A percentile compares a stretch with the other conserved stretches of the same genome.
phyloP scores from a whole-genome alignment of 1,139 yeast genomes.

The Saccharomyces pastorianus region DNA sequence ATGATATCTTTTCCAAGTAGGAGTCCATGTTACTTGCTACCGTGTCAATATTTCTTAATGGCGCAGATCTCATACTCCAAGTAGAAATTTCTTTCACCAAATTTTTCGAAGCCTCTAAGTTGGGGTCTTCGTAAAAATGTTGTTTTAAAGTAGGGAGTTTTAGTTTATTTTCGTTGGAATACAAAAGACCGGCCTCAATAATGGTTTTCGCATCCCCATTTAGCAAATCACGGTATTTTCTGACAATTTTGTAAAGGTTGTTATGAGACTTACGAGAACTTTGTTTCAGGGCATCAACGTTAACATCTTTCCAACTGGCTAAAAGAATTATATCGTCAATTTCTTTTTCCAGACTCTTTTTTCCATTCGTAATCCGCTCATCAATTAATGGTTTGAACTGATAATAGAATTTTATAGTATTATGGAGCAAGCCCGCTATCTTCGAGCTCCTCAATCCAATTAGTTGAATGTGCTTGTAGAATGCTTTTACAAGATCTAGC shows the following conservation, averaged over 20 bases:
- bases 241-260: constrained; percentile 70
- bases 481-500: constrained; percentile 52
- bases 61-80: constrained; percentile 51
- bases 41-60: constrained; percentile 43
- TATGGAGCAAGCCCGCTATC: constrained; percentile 42
- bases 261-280: constrained; percentile 87
- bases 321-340: constrained; percentile 74
- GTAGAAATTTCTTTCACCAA: constrained; percentile 29
- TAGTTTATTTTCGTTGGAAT: constrained; percentile 7
- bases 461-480: constrained; percentile 43
- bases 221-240: constrained; percentile 68
- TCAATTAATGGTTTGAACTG: constrained; percentile 51
- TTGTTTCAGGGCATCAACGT: constrained; percentile 85
- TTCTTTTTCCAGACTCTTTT: constrained; percentile 61
- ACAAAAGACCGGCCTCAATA: constrained; percentile 54
- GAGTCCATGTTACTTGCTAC: constrained; percentile 51
- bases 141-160: constrained; percentile 3
- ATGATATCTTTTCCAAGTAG: constrained; percentile 37
- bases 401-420: constrained; percentile 55
- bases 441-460: constrained; percentile 18
- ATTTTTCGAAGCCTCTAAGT: constrained; percentile 12
- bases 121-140: constrained; percentile 6
- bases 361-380: constrained; percentile 40
- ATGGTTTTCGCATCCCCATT: constrained; percentile 45
- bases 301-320: constrained; percentile 97